These are phyloP conservation scores for Isabelozyma pseudorhagii DNA, from an alignment of 805 yeast genomes.

Conservation along the genomic window DNA sequence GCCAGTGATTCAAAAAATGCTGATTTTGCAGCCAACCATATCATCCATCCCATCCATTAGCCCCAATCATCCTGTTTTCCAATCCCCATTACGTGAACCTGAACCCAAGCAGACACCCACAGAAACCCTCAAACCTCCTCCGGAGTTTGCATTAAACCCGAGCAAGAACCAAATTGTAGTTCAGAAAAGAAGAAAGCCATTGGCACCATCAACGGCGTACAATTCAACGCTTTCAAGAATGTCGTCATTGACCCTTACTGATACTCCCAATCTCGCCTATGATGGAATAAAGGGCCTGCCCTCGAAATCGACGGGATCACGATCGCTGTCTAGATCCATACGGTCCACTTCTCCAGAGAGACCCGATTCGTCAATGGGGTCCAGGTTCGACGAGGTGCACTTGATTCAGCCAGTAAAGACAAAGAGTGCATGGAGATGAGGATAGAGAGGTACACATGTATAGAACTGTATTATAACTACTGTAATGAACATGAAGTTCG, in stretches of 20 bases:
- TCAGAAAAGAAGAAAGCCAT: background rate
- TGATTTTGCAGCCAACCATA: conserved; percentile 7
- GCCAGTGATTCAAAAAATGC: conserved; percentile 22
- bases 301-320: background rate
- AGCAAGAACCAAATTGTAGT: background rate
- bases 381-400: conserved; percentile 30
- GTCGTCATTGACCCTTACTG: conserved; percentile 1
- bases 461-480: background rate
- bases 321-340: background rate
- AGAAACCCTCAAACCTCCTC: conserved; percentile 5
- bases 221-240: background rate
- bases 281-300: background rate
- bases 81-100: conserved; percentile 16
- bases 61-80: conserved; percentile 28
- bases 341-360: conserved; percentile 31
- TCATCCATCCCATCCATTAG: conserved; percentile 25
- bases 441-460: background rate
- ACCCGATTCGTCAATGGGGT: conserved; percentile 32
- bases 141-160: conserved; percentile 4
- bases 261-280: conserved; percentile 17
- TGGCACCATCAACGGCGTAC: background rate
- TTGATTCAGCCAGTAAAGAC: conserved; percentile 20
- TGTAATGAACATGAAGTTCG: background rate
- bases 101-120: background rate
- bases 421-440: conserved; percentile 15